These are phyloP conservation scores for Colletotrichum echinochloae DNA, from an alignment of 2,329 filamentous ascomycete species.

Conservation along the genomic window DNA sequence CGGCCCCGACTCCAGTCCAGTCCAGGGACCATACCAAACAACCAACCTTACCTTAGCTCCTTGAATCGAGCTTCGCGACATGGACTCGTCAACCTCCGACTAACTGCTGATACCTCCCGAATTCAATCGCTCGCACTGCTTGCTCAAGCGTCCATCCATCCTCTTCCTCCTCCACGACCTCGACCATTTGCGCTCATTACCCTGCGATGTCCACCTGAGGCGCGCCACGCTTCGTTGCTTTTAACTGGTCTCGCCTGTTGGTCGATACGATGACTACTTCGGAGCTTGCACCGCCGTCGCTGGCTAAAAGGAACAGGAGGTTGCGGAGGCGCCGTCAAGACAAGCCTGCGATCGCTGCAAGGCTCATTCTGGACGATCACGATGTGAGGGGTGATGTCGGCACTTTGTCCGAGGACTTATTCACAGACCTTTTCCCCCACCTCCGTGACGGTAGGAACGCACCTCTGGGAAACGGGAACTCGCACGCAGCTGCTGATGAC, in stretches of 20 bases:
- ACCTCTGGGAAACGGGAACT: neutral
- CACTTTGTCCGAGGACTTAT: conserved; percentile 87
- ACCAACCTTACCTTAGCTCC: conserved; percentile 28
- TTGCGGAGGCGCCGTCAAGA: conserved; percentile 70
- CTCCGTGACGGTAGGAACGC: conserved; percentile 62
- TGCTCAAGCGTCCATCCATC: neutral
- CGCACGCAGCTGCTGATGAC: conserved; percentile 4
- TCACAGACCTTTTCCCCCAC: conserved; percentile 81
- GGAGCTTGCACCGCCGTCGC: conserved; percentile 47
- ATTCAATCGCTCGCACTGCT: conserved; percentile 13
- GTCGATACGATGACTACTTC: conserved; percentile 32
- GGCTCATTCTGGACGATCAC: conserved; percentile 86
- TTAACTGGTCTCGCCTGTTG: neutral
- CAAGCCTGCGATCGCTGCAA: conserved; percentile 81
- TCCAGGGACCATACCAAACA: conserved; percentile 20
- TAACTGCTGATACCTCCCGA: conserved; percentile 5
- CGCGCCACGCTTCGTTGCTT: conserved; percentile 15
- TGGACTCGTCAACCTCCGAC: conserved; percentile 8
- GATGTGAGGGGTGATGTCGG: conserved; percentile 83
- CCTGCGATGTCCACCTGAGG: conserved; percentile 29
- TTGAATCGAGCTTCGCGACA: conserved; percentile 23
- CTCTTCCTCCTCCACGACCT: neutral
- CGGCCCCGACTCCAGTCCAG: conserved; percentile 26
- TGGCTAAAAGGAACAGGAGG: conserved; percentile 51
- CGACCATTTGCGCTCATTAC: neutral